Conservation (phyloP, 2,329 filamentous ascomycete species). For the Penicillium sp. region DNA sequence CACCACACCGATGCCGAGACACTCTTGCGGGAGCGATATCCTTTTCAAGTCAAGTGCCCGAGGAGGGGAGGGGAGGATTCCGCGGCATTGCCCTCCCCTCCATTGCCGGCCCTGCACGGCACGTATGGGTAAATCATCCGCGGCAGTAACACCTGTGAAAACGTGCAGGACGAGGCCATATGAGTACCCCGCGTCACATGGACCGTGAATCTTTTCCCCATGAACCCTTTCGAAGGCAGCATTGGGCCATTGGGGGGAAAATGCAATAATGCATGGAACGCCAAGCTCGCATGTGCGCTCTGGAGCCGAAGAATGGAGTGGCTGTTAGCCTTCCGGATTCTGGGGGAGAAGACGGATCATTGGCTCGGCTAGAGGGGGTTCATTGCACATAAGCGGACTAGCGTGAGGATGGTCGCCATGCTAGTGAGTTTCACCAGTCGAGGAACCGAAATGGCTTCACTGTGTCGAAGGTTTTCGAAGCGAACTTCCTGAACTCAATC, state of each 20-base stretch:
- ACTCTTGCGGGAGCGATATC: slow-evolving; percentile 15
- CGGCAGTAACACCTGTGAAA: neutral
- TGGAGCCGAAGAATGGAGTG: slow-evolving; percentile 6
- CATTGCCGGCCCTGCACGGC: slow-evolving; percentile 8
- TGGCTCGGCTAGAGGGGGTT: slow-evolving; percentile 19
- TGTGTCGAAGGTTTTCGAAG: neutral
- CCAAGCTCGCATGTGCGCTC: slow-evolving; percentile 5
- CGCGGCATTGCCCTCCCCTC: neutral
- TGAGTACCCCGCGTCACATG: neutral
- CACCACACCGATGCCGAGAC: slow-evolving; percentile 10
- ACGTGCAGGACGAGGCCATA: neutral
- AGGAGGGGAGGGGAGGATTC: slow-evolving; percentile 5
- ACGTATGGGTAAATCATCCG: neutral
- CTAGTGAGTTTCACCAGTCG: slow-evolving; percentile 7
- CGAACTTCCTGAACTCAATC: neutral
- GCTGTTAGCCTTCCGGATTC: slow-evolving; percentile 5
- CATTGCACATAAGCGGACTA: slow-evolving; percentile 3
- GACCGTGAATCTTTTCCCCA: neutral
- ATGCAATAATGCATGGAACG: neutral
- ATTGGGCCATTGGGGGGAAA: neutral
- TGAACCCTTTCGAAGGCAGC: neutral
- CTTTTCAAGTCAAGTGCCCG: slow-evolving; percentile 21
- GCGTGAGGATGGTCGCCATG: slow-evolving; percentile 1
- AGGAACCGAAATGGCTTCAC: neutral
- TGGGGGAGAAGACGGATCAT: slow-evolving; percentile 7